Evolutionary conservation across 1,284 basidiomycete genomes (phyloP).

Genomic region (Melanopsichium pennsylvanicum): DNA sequence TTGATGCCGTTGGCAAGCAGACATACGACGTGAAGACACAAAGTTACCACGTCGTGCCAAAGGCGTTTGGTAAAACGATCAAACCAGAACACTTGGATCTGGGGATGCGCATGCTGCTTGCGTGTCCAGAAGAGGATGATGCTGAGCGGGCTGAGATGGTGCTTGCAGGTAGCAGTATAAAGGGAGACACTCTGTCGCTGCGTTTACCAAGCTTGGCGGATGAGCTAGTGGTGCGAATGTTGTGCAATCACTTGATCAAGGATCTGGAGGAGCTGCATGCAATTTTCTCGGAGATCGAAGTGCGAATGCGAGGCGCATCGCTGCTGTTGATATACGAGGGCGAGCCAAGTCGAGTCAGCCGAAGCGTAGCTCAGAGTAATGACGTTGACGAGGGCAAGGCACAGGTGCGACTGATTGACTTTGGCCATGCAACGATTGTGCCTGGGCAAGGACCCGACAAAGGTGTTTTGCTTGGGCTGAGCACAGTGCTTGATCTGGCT

Average conservation of each 20-base stretch:
- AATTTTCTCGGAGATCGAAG: slow-evolving; percentile 72
- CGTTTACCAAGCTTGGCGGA: slow-evolving; percentile 60
- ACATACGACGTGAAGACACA: slow-evolving; percentile 67
- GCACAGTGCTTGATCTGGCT: slow-evolving; percentile 68
- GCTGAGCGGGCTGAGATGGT: slow-evolving; percentile 19
- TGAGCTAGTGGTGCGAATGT: slow-evolving; percentile 63
- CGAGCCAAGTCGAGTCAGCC: slow-evolving; percentile 69
- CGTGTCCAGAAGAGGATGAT: slow-evolving; percentile 66
- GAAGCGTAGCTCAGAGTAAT: not conserved
- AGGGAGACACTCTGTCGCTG: not conserved
- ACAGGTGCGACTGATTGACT: slow-evolving; percentile 83
- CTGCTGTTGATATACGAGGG: slow-evolving; percentile 86
- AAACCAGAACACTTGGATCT: slow-evolving; percentile 74
- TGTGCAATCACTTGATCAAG: slow-evolving; percentile 67
- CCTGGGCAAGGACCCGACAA: slow-evolving; percentile 80
- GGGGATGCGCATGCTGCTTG: slow-evolving; percentile 82
- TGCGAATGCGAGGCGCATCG: slow-evolving; percentile 83
- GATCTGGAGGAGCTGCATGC: slow-evolving; percentile 70
- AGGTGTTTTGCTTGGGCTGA: slow-evolving; percentile 77
- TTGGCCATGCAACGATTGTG: slow-evolving; percentile 81
- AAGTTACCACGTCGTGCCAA: slow-evolving; percentile 72
- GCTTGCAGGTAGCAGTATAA: slow-evolving; percentile 11
- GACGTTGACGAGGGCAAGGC: not conserved
- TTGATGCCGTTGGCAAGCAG: too few relatives aligned
- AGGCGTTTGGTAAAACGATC: slow-evolving; percentile 82